Base-by-base conservation (phyloP, 768 basidiomycete genomes). In the Lentinula detonsa region DNA sequence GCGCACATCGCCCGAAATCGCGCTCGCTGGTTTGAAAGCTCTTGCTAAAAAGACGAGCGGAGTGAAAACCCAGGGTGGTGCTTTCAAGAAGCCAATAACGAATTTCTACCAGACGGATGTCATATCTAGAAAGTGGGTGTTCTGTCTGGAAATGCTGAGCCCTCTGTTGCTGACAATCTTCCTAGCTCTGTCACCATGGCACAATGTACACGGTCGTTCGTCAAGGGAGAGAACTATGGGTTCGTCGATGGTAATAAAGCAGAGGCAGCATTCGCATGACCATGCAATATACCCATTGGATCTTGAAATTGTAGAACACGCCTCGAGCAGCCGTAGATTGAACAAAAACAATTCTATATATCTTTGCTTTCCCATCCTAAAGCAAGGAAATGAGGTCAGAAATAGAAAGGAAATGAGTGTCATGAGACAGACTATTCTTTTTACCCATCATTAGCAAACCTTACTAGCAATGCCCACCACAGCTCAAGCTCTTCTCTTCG, bases 101-200 rank as follows among this genome's bases (percentile, higher is more conserved):
- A 97, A 97, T 77, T 98, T 98, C 76, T 99, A 98, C 76, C 88
- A 93, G 75, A 98, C 96, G 9, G 96, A 98, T 73, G 85, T 91
- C 31, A 93, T 98, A 70, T 95, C 93, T 48, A 81, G 95, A 80
- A 91, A 93, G 85, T 95, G 67, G 74, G 93, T 90, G 6, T 55
- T 59, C 42, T 31, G 34, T 50, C 48, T 52, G 7, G 15, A 45
- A 5, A 31, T 60, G 15, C 23, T 34, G 54, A 45, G 53, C 28
- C 58, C 7, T 53, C 58, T 46, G 35, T 33, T 43, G 6, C 43
- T 43, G 53, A 61, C 34, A 15, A 34, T 63, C 10, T 35, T 39
- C 59, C 16, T 65, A 93, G 90, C 49, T 93, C 92, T n/a, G 90
- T 93, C 39, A 95, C 95, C 39, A 97, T 97, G 95, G 95, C 94